Conservation (phyloP, 495 filamentous ascomycete species). For the Pseudevernia furfuracea region DNA sequence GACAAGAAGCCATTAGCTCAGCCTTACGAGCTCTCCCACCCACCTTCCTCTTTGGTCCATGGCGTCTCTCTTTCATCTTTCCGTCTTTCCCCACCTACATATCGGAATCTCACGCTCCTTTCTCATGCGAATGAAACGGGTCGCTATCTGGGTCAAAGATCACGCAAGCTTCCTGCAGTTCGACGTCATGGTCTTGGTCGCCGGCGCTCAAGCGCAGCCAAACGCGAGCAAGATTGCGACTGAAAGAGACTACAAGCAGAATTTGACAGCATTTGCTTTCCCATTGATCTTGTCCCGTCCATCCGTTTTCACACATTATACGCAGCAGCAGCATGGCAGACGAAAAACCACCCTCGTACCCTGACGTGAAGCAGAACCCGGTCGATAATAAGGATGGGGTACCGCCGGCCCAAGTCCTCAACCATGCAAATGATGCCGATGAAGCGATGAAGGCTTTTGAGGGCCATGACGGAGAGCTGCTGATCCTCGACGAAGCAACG, state of each 20-base stretch:
- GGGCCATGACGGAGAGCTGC: constrained; percentile 38
- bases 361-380: constrained; percentile 7
- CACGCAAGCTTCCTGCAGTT: neutral
- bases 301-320: neutral
- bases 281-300: neutral
- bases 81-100: neutral
- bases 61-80: neutral
- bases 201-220: neutral
- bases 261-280: neutral
- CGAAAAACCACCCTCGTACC: constrained; percentile 7
- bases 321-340: constrained; percentile 14
- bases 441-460: constrained; percentile 53
- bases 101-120: neutral
- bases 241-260: neutral
- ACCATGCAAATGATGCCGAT: constrained; percentile 37
- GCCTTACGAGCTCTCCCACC: neutral
- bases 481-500: constrained; percentile 48
- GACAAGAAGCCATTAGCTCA: neutral
- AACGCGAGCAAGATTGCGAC: neutral
- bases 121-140: neutral
- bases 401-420: constrained; percentile 10
- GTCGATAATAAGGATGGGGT: neutral
- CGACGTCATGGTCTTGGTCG: neutral
- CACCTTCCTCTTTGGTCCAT: neutral
- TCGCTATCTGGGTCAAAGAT: neutral